Conservation (phyloP, 2,329 filamentous ascomycete genomes). For the Metarhizium rileyi region DNA sequence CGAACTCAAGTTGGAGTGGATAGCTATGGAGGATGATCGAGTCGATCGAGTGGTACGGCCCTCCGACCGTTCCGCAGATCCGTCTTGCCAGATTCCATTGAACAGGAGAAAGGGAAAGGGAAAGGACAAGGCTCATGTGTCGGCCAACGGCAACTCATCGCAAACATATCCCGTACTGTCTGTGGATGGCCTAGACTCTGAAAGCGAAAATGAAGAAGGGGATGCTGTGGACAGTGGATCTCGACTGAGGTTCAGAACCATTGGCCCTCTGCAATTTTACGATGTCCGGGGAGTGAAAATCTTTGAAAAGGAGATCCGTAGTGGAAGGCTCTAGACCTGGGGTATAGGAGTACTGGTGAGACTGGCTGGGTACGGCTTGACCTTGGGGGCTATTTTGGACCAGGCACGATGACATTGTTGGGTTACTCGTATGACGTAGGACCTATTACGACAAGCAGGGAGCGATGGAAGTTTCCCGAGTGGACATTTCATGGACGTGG, state of each 20-base stretch:
- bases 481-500: constrained; percentile 20
- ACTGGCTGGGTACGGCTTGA: neutral
- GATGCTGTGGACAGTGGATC: constrained; percentile 19
- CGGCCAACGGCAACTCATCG: constrained; percentile 7
- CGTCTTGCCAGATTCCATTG: constrained; percentile 18
- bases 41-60: constrained; percentile 40
- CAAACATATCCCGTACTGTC: constrained; percentile 20
- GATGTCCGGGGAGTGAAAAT: constrained; percentile 41
- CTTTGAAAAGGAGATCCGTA: constrained; percentile 47
- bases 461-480: neutral
- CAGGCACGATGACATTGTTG: neutral
- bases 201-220: constrained; percentile 26
- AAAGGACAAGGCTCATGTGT: constrained; percentile 18
- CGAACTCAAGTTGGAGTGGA: constrained; percentile 46
- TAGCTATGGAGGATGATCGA: constrained; percentile 42
- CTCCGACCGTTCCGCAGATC: constrained; percentile 17
- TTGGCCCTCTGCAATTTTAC: constrained; percentile 28
- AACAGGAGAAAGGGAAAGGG: constrained; percentile 27
- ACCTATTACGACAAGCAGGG: neutral
- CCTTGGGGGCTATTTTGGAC: neutral
- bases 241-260: constrained; percentile 25
- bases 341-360: neutral
- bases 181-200: constrained; percentile 18
- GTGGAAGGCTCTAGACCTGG: constrained; percentile 1
- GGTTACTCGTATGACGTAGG: neutral